Base-by-base conservation (phyloP, 306 rosid genomes). In the Castanopsis chinensis region DNA sequence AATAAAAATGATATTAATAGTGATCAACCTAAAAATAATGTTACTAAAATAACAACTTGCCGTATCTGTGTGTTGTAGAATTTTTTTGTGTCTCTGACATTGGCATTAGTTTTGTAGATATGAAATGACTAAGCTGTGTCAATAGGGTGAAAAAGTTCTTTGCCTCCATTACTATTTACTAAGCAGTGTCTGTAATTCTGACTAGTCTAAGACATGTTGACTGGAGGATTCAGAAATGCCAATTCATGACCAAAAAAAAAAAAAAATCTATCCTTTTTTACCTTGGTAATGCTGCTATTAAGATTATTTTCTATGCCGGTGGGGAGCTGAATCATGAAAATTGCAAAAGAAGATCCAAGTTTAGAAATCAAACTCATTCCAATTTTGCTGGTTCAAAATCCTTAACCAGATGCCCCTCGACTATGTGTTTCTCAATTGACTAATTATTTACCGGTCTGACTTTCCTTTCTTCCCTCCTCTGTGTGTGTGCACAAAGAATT, bases 381-480 rank as follows among this genome's bases (percentile, higher is more conserved):
- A 83, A 75, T 80, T 69, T 83, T 76, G 61, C 78, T 69, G 82
- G 83, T 74, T 81, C 82, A 67, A 73, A 37, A 82, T 72, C 37
- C 80, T 69, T 82, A 83, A 23, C 43, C 59, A 86, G 92, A 90
- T 90, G 89, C 92, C 64, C 91, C 90, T 90, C 90, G 94, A 71
- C 90, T 84, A 90, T 78, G 92, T 45, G 53, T 76, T 87, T 41
- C 73, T 70, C 75, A 72, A 73, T 18, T 23, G 4, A 82, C 73
- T 85, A 74, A 43, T 65, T 19, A 68, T 68, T n/a, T 68, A 19
- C 41, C 52, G 1, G 3, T 68, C 11, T 68, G 72, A 68, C 52
- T 14, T 59, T 28, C 11, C 20, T 23, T 18, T 19, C 20, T n/a
- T 64, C 21, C 11, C 17, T 13, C 69, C 51, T 18, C 28, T 21